Conservation (phyloP, 805 yeast genomes). For the Saccharomycopsis fermentans region DNA sequence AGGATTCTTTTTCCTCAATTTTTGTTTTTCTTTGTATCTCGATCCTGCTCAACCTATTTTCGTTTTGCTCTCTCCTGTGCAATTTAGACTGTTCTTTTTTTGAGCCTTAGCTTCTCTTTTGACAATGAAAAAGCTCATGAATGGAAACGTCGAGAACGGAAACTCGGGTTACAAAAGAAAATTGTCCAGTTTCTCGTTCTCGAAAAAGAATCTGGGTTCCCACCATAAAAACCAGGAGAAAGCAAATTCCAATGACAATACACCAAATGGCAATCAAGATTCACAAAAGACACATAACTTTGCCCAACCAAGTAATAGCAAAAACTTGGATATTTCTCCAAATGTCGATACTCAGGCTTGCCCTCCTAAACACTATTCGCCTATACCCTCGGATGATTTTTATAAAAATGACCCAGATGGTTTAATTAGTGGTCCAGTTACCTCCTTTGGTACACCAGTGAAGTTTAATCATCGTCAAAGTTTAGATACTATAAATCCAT, state of each 20-base stretch:
- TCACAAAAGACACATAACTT: too few species aligned
- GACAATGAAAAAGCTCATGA: neutral
- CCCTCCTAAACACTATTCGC: neutral
- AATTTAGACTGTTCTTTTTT: neutral
- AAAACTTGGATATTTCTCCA: too few species aligned
- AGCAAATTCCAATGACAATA: too few species aligned
- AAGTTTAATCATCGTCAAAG: neutral
- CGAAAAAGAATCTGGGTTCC: neutral
- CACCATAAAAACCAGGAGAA: neutral
- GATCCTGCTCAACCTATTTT: too few species aligned
- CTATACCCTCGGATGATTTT: neutral
- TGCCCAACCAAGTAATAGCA: too few species aligned
- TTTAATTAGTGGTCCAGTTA: neutral
- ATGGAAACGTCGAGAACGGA: neutral
- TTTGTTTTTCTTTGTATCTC: too few species aligned
- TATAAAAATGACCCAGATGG: neutral
- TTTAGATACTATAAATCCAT: neutral
- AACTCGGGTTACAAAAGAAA: neutral
- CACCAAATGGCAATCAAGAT: too few species aligned
- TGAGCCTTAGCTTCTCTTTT: neutral
- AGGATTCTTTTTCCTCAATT: too few species aligned
- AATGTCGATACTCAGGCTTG: neutral
- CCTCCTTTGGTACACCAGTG: neutral
- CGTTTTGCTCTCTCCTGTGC: too few species aligned
- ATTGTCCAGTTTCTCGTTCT: neutral